phyloP scores from a whole-genome alignment of 495 filamentous ascomycete species.

The Xylaria venustula region DNA sequence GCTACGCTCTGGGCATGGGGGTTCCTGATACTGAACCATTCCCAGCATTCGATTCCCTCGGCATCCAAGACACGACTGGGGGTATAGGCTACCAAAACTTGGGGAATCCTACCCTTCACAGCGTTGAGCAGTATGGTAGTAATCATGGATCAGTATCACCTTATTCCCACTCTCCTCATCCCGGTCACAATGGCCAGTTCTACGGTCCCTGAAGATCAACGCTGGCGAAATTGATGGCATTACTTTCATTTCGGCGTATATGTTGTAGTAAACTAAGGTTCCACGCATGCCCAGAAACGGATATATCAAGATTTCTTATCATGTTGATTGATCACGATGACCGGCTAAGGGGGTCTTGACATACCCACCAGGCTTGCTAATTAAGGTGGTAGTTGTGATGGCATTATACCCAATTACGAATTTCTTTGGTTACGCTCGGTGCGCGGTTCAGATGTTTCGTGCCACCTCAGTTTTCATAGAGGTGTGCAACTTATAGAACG shows the following conservation, averaged over 20 bases:
- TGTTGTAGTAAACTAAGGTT: background rate
- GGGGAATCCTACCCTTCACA: slow-evolving; percentile 26
- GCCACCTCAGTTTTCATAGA: background rate
- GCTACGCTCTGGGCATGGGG: slow-evolving; percentile 8
- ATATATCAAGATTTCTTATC: too few relatives aligned
- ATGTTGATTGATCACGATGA: too few relatives aligned
- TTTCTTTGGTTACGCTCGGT: background rate
- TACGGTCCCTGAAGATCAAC: slow-evolving; percentile 25
- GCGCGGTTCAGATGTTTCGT: background rate
- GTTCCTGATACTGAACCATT: slow-evolving; percentile 31
- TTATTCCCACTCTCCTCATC: slow-evolving; percentile 41
- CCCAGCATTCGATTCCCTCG: slow-evolving; percentile 34
- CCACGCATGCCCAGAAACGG: too few relatives aligned
- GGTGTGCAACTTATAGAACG: background rate
- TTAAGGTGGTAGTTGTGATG: background rate
- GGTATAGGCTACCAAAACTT: slow-evolving; percentile 27
- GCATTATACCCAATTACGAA: background rate
- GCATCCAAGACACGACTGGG: slow-evolving; percentile 34
- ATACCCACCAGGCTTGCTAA: background rate
- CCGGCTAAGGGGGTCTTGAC: too few relatives aligned
- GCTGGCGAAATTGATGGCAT: background rate
- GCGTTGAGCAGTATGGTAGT: slow-evolving; percentile 32
- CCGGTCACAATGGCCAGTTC: slow-evolving; percentile 32
- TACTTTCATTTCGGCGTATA: slow-evolving; percentile 17
- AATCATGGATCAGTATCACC: slow-evolving; percentile 44